Conservation (phyloP, 805 yeast species). For the Allodekkera sacchari region DNA sequence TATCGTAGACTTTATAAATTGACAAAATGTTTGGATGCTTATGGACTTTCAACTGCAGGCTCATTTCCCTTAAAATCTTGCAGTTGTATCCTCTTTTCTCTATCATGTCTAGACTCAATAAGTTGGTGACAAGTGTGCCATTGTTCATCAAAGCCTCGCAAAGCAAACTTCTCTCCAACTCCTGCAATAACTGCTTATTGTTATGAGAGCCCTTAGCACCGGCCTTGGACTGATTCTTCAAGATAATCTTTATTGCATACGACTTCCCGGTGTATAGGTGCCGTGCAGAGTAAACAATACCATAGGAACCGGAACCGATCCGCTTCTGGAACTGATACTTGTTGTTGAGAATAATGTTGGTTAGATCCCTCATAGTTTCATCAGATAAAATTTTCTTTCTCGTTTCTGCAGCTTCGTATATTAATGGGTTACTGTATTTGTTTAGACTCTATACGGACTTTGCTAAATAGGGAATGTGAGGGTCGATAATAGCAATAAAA, state of each 20-base stretch:
- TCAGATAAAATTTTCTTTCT: no score
- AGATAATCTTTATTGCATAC: slow-evolving; percentile 66
- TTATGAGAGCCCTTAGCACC: slow-evolving; percentile 11
- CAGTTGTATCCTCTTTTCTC: slow-evolving; percentile 25
- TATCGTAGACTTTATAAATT: slow-evolving; percentile 64
- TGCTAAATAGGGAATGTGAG: no score
- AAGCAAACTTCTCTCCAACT: slow-evolving; percentile 21
- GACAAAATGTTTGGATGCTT: slow-evolving; percentile 71
- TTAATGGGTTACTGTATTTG: no score
- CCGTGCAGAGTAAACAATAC: slow-evolving; percentile 64
- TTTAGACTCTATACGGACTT: no score
- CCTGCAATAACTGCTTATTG: slow-evolving; percentile 22
- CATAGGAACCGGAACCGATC: slow-evolving; percentile 83
- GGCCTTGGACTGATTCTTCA: slow-evolving; percentile 35
- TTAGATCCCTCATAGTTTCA: slow-evolving; percentile 19
- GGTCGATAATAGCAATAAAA: no score
- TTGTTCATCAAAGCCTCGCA: slow-evolving; percentile 18
- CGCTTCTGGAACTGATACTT: slow-evolving; percentile 37
- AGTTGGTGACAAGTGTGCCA: slow-evolving; percentile 20
- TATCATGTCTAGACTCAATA: slow-evolving; percentile 29
- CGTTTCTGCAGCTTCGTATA: no score
- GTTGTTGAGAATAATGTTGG: slow-evolving; percentile 25
- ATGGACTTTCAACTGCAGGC: slow-evolving; percentile 67
- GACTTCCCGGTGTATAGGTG: slow-evolving; percentile 41
- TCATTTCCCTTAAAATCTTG: slow-evolving; percentile 53